These are phyloP conservation scores for Parachaetomium inaequale DNA, from an alignment of 495 filamentous ascomycete species.

Conservation along the genomic window DNA sequence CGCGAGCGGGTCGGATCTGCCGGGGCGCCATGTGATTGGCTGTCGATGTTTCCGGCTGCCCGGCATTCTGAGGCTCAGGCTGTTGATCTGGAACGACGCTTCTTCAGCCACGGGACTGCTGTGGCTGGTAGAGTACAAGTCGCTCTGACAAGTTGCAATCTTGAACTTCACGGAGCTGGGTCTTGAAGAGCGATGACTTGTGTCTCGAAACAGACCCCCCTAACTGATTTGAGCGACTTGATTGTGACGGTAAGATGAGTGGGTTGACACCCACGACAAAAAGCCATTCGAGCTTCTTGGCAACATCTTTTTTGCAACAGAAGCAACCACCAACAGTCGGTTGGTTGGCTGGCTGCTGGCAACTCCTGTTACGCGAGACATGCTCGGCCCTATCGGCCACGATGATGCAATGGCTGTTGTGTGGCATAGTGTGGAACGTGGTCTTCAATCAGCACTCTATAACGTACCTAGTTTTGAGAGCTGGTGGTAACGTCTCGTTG, in stretches of 20 bases:
- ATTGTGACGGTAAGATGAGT: too few species aligned
- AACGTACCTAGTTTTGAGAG: too few species aligned
- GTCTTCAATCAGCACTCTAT: too few species aligned
- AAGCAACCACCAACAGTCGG: not conserved
- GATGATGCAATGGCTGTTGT: not conserved
- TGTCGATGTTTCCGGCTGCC: not conserved
- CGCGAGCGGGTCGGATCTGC: slow-evolving; percentile 7
- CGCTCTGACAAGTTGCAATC: not conserved
- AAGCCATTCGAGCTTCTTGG: not conserved
- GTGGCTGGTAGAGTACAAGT: not conserved
- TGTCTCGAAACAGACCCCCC: too few species aligned
- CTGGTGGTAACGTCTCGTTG: too few species aligned
- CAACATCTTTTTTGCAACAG: not conserved
- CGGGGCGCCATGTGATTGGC: not conserved
- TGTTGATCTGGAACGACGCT: not conserved
- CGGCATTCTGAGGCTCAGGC: not conserved
- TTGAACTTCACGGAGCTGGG: too few species aligned
- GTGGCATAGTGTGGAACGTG: too few species aligned
- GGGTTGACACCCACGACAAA: too few species aligned
- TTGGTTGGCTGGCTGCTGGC: not conserved
- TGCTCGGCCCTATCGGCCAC: not conserved
- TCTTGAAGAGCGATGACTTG: too few species aligned
- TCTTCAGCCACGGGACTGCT: not conserved
- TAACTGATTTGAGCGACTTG: too few species aligned
- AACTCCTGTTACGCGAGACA: not conserved